phyloP scores from a whole-genome alignment of 2,329 filamentous ascomycete species.

The Cladosporium sp. region DNA sequence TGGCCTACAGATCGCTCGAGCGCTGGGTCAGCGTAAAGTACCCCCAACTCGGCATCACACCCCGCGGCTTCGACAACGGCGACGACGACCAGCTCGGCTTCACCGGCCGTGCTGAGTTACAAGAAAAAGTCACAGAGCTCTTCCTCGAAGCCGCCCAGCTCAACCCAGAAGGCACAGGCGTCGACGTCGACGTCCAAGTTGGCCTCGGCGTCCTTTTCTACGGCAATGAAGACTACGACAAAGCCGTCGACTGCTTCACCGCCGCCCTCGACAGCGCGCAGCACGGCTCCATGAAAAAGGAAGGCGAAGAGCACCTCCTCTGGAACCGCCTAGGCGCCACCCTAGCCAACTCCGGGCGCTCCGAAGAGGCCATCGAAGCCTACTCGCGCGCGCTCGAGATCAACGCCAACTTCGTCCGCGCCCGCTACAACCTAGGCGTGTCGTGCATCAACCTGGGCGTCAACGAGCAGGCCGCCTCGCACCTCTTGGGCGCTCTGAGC shows the following conservation, averaged over 20 bases:
- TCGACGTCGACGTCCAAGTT: conserved; percentile 98
- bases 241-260: conserved; percentile 97
- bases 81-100: conserved; percentile 69
- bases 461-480: conserved; percentile 85
- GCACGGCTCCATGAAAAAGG: conserved; percentile 75
- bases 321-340: conserved; percentile 98
- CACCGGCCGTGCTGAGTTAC: conserved; percentile 83
- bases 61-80: conserved; percentile 61
- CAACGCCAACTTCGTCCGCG: conserved; percentile 93
- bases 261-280: conserved; percentile 83
- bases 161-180: conserved; percentile 84
- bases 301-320: conserved; percentile 82
- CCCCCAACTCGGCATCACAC: conserved; percentile 69
- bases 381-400: conserved; percentile 89
- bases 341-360: conserved; percentile 86
- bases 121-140: conserved; percentile 81
- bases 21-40: conserved; percentile 97
- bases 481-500: conserved; percentile 82
- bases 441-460: conserved; percentile 97
- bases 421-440: conserved; percentile 93
- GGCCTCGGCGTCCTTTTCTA: conserved; percentile 96
- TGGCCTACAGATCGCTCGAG: conserved; percentile 91
- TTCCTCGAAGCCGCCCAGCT: conserved; percentile 92
- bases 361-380: conserved; percentile 92
- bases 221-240: conserved; percentile 94